These are phyloP conservation scores for Arthrobotrys megalospora DNA, from an alignment of 2,329 filamentous ascomycete genomes.

Conservation along the genomic window DNA sequence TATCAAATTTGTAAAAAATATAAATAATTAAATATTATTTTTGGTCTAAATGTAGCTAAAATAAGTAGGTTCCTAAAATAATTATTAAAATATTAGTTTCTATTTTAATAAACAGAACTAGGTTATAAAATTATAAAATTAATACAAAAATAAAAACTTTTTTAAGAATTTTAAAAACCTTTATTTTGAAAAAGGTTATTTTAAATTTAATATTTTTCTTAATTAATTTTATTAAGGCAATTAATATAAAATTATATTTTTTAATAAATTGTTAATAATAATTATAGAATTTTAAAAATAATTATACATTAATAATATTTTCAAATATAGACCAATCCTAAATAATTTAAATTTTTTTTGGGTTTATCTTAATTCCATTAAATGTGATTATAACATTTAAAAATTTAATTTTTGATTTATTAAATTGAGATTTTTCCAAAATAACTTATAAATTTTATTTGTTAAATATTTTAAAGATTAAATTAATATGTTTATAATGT, in stretches of 20 bases:
- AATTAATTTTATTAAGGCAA: not conserved
- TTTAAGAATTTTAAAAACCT: not conserved
- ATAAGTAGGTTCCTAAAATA: constrained; percentile 14
- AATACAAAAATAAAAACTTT: too few relatives aligned
- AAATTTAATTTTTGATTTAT: not conserved
- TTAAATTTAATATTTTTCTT: constrained; percentile 5
- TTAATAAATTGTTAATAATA: constrained; percentile 24
- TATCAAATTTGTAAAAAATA: constrained; percentile 8
- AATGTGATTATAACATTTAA: constrained; percentile 9
- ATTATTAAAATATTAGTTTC: constrained; percentile 11
- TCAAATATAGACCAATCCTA: constrained; percentile 9
- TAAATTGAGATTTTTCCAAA: too few relatives aligned
- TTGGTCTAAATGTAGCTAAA: not conserved
- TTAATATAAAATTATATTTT: not conserved
- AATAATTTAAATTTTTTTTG: constrained; percentile 43
- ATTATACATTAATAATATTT: too few relatives aligned
- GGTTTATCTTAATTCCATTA: constrained; percentile 37
- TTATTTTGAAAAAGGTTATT: not conserved
- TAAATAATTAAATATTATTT: constrained; percentile 4
- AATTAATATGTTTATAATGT: not conserved
- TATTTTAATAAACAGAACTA: too few relatives aligned
- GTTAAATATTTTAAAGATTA: not conserved
- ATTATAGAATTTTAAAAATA: constrained; percentile 19
- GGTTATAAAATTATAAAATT: not conserved
- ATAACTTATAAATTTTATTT: too few relatives aligned